Percentiles rank a stretch among this genome's conserved stretches.
These are phyloP conservation scores for Magnaporthiopsis poae DNA, from an alignment of 2,329 filamentous ascomycete genomes.

Conservation along the genomic window DNA sequence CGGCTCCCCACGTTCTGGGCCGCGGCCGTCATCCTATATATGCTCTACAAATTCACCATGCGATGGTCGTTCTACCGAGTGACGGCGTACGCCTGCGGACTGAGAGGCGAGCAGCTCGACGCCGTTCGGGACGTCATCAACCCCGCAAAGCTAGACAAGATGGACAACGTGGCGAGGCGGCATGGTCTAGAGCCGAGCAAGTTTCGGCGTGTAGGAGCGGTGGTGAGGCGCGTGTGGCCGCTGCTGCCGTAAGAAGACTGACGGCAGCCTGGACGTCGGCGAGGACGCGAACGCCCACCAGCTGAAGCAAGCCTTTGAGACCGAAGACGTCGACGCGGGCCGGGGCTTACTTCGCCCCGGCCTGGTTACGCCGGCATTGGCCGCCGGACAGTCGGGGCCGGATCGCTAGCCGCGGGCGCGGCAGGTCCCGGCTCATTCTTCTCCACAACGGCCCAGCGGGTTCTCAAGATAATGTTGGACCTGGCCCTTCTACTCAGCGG, in stretches of 20 bases:
- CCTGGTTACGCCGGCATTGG: too few species aligned
- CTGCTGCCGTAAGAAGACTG: not conserved
- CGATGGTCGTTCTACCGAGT: slow-evolving; percentile 31
- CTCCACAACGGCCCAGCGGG: too few species aligned
- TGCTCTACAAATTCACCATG: slow-evolving; percentile 33
- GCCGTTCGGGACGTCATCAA: slow-evolving; percentile 34
- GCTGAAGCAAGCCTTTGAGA: too few species aligned
- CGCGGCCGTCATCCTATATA: slow-evolving; percentile 26
- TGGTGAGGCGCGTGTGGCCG: slow-evolving; percentile 2
- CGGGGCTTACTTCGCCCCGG: too few species aligned
- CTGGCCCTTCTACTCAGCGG: too few species aligned
- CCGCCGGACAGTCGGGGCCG: too few species aligned
- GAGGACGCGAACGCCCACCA: too few species aligned
- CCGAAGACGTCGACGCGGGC: too few species aligned
- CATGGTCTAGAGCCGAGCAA: slow-evolving; percentile 15
- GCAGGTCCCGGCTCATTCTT: too few species aligned
- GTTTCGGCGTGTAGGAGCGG: not conserved
- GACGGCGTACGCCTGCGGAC: slow-evolving; percentile 23
- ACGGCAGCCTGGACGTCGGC: too few species aligned
- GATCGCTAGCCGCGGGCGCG: too few species aligned
- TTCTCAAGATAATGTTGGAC: too few species aligned
- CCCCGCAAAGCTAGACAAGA: slow-evolving; percentile 28
- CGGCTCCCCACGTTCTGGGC: slow-evolving; percentile 11
- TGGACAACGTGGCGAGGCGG: slow-evolving; percentile 26
- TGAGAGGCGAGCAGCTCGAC: slow-evolving; percentile 10